Evolutionary conservation across 202 grass and related monocot genomes (phyloP).

Genomic region (Digitaria exilis): DNA sequence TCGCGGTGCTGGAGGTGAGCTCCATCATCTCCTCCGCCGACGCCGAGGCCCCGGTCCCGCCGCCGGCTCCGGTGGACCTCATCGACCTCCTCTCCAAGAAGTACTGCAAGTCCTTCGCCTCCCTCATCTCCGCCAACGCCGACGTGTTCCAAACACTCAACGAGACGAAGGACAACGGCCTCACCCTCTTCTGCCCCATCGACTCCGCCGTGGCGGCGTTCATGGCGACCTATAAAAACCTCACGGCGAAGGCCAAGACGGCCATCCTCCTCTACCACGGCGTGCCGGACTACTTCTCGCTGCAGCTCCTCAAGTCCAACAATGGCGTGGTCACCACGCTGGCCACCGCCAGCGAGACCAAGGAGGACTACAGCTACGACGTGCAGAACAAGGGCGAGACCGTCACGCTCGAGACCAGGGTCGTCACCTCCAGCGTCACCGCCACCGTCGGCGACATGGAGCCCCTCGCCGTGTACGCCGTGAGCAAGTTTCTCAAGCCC

Average conservation of each 20-base stretch:
- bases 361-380: constrained; percentile 67
- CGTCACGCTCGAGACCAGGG: constrained; percentile 57
- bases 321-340: constrained; percentile 76
- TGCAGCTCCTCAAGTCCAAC: constrained; percentile 81
- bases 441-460: constrained; percentile 59
- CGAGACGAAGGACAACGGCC: constrained; percentile 67
- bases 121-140: constrained; percentile 51
- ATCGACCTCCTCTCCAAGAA: constrained; percentile 74
- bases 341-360: constrained; percentile 54
- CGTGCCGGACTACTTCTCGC: constrained; percentile 79
- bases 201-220: constrained; percentile 73
- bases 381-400: constrained; percentile 53
- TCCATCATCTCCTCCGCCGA: constrained; percentile 65
- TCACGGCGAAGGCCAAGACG: constrained; percentile 61
- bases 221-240: constrained; percentile 70
- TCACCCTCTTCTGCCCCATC: constrained; percentile 81
- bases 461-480: constrained; percentile 62
- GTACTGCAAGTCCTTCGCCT: constrained; percentile 75
- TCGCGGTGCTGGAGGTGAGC: constrained; percentile 69
- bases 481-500: constrained; percentile 69
- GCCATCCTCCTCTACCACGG: constrained; percentile 75
- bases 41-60: constrained; percentile 81
- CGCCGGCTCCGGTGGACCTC: constrained; percentile 71
- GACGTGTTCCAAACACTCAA: constrained; percentile 50
- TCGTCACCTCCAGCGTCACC: constrained; percentile 56